Evolutionary conservation across 78 protist genomes (phyloP).

Genomic region (Dictyostelium purpureum): DNA sequence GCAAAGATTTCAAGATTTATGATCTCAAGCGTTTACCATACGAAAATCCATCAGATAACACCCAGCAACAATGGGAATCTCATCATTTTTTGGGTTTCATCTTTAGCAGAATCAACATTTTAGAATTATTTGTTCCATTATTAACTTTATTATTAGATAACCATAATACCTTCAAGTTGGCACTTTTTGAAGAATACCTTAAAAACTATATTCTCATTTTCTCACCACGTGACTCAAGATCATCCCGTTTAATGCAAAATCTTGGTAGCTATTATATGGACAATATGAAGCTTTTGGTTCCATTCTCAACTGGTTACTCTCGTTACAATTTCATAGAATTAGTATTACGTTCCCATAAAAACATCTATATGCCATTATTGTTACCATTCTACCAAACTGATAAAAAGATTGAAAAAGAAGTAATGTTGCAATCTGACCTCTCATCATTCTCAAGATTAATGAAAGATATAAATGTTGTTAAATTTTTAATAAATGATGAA

Average conservation of each 20-base stretch:
- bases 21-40: background rate
- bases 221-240: constrained; percentile 44
- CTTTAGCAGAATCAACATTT: background rate
- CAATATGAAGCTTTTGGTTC: constrained; percentile 7
- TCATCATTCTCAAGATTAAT: background rate
- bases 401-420: constrained; percentile 45
- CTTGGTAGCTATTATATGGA: constrained; percentile 33
- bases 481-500: background rate
- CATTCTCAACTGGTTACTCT: constrained; percentile 56
- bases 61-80: constrained; percentile 23
- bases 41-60: background rate
- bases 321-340: constrained; percentile 34
- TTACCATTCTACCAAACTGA: constrained; percentile 68
- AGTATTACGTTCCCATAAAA: constrained; percentile 11
- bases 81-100: constrained; percentile 39
- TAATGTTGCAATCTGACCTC: constrained; percentile 59
- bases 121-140: constrained; percentile 18
- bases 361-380: constrained; percentile 26
- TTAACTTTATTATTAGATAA: constrained; percentile 55
- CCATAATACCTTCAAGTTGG: constrained; percentile 25
- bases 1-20: background rate
- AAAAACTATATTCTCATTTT: constrained; percentile 54
- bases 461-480: constrained; percentile 12
- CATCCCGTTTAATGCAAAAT: background rate
- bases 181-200: constrained; percentile 61